Evolutionary conservation across 768 basidiomycete species (phyloP), one percentile per base, ranked within the genome.

Genomic region (Boletus edulis): DNA sequence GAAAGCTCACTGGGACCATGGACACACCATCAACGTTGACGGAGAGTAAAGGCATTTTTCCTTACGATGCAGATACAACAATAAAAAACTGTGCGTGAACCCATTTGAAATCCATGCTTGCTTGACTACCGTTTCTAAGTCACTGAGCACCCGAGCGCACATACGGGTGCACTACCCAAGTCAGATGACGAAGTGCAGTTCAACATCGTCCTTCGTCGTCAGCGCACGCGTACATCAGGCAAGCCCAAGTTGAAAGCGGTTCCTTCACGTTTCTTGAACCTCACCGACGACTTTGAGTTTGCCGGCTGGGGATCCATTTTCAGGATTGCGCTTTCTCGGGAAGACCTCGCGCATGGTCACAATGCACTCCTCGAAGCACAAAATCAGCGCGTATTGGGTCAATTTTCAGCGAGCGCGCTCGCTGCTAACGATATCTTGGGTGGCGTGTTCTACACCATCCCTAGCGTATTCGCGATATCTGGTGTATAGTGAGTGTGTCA

Each of bases 401-500:
- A 83, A 58, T 85, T 82, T 60, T 78, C 80, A 5, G 88, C 84
- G 0, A 83, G 81, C 58, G 84, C 85, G 0, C 71, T 89, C 10
- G 83, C 85, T 14, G 86, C 85, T 18, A 84, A 86, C 63, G 83
- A 82, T 32, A 76, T 89, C 18, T 73, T 88, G 35, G 84, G 87
- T 42, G 80, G 85, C 53, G 80, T 86, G 2, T 87, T 86, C 58
- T 88, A 89, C 56, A 79, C 87, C 11, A 68, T 89, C 24, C 88
- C 87, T 15, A 83, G 80, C 1, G 81, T 89, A 1, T 78, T 84
- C 20, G 79, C 76, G 0, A 78, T 83, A 18, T 76, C 81, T 4
- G 79, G 82, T 18, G 74, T 89, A n/a, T 88, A 83, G 85, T 85
- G 59, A 52, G 83, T 75, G 35, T n/a, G 0, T 18, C 15, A 17